Conservation (phyloP, 495 filamentous ascomycete species). For the Astrocystis sublimbata region DNA sequence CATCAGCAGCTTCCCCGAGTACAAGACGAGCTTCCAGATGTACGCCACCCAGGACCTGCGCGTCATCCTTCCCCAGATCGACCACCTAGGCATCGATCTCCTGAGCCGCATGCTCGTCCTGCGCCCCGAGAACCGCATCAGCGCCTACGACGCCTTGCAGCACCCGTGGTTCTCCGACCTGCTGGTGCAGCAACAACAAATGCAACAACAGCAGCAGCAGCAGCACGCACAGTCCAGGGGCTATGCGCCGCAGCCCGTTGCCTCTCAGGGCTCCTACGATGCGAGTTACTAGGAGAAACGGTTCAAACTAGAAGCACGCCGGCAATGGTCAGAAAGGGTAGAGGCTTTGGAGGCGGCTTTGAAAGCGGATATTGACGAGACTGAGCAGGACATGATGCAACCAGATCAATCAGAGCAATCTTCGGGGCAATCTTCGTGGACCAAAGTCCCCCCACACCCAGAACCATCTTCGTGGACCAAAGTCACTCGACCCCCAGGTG, state of each 20-base stretch:
- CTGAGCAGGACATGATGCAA: too few species aligned
- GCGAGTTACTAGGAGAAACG: conserved; percentile 26
- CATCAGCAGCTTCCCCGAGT: conserved; percentile 86
- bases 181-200: conserved; percentile 39
- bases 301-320: too few species aligned
- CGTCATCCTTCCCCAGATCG: conserved; percentile 85
- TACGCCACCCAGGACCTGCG: conserved; percentile 92
- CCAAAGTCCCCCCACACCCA: too few species aligned
- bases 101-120: conserved; percentile 89
- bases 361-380: too few species aligned
- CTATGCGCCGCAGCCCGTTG: conserved; percentile 32
- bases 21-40: conserved; percentile 89
- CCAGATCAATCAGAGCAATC: too few species aligned
- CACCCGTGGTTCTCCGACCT: conserved; percentile 82
- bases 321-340: too few species aligned
- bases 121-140: conserved; percentile 87
- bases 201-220: conserved; percentile 40
- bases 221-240: conserved; percentile 31
- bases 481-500: too few species aligned
- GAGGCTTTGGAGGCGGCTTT: too few species aligned
- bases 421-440: too few species aligned
- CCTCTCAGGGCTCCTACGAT: conserved; percentile 33
- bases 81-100: conserved; percentile 80
- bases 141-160: conserved; percentile 76
- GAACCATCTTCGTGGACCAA: too few species aligned